These are phyloP conservation scores for Laguncularia racemosa DNA, from an alignment of 345 rosid genomes.

Conservation along the genomic window DNA sequence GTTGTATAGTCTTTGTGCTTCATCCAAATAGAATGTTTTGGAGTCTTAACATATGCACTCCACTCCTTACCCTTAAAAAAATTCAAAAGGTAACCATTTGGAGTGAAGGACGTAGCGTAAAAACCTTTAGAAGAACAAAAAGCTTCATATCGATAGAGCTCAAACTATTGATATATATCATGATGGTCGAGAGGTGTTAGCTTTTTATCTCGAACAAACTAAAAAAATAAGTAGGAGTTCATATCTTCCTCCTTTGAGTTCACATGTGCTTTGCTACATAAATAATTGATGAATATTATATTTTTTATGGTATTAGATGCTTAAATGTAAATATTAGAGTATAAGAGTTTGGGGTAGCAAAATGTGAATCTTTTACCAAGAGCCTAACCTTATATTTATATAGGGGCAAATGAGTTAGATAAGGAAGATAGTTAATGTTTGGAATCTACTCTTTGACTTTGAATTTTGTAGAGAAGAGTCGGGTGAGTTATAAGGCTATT, in stretches of 20 bases:
- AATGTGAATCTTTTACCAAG: too few species aligned
- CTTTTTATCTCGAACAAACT: slow-evolving; percentile 11
- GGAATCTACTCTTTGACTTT: too few species aligned
- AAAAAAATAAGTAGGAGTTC: slow-evolving; percentile 23
- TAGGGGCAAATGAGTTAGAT: too few species aligned
- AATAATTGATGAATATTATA: background rate
- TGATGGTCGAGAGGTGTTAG: slow-evolving; percentile 21
- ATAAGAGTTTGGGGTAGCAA: too few species aligned
- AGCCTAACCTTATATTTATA: too few species aligned
- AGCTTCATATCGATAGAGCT: slow-evolving; percentile 12
- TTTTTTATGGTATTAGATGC: too few species aligned
- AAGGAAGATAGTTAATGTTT: too few species aligned
- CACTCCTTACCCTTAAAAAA: slow-evolving; percentile 44
- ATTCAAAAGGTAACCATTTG: slow-evolving; percentile 39
- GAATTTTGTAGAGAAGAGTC: too few species aligned
- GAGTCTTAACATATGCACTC: slow-evolving; percentile 20
- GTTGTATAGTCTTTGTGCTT: slow-evolving; percentile 43
- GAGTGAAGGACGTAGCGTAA: slow-evolving; percentile 36
- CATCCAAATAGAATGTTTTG: slow-evolving; percentile 21
- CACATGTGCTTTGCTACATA: slow-evolving; percentile 38
- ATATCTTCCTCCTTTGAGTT: slow-evolving; percentile 30
- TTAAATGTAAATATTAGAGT: too few species aligned
- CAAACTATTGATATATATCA: slow-evolving; percentile 27
- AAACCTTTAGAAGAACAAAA: slow-evolving; percentile 3
- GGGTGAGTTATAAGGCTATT: too few species aligned